Base-by-base conservation (phyloP, 139 green algal genomes). In the Coelastrella sp. region DNA sequence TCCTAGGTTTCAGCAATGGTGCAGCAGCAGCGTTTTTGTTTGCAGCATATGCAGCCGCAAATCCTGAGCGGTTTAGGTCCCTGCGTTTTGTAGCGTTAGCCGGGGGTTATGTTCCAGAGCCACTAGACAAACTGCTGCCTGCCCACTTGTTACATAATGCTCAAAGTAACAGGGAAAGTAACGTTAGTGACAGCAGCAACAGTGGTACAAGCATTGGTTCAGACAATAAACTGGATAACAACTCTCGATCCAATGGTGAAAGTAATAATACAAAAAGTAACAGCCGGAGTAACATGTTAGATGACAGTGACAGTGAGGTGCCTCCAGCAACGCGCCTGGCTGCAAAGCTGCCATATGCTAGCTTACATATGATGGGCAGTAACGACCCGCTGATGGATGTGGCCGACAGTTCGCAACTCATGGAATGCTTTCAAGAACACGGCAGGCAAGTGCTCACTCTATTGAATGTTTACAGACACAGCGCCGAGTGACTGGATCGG, bases 1-100 rank as follows among this genome's bases (percentile, higher is more conserved):
- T 95, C 5, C 85, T 95, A 4, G 93, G 93, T 8, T 95, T 95
- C 87, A 92, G 85, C 76, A 94, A 95, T 65, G 93, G 93, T 1
- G 93, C 93, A 14, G 93, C 93, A 20, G 93, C 92, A n/a, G 87
- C 93, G 20, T 92, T 91, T 23, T 79, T 95, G 78, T 89, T 95
- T 75, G 89, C 89, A 22, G 77, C 83, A 23, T 77, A 84, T 54
- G 90, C 75, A 14, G 77, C 74, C 4, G 84, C 74, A 47, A 13
- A 64, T 5, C n/a, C 7, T 3, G 22, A 59, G 4, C 66, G 19
- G 17, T 85, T 90, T 22, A n/a, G 47, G 54, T 79, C 76, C 4
- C 82, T 95, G 47, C 47, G 82, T 7, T 93, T 93, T 85, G 90
- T 93, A 2, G 85, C 92, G 2, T 8, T 93, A 19, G 93, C 92